Evolutionary conservation across 2,329 filamentous ascomycete genomes (phyloP).

Genomic region (Raffaelea ambrosiae): DNA sequence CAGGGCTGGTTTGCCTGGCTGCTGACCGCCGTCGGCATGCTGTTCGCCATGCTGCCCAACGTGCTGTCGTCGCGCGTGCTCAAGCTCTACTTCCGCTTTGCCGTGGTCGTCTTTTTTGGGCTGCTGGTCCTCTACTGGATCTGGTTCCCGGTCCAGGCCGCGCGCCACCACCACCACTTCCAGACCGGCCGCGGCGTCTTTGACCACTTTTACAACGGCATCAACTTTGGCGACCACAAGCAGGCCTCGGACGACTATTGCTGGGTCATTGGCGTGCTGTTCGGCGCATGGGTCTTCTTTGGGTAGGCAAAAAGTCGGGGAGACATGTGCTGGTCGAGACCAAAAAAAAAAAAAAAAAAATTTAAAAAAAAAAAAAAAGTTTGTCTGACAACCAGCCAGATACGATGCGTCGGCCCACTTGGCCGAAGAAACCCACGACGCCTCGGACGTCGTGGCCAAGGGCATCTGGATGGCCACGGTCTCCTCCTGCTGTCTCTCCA

Average conservation of each 20-base stretch:
- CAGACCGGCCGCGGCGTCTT: conserved; percentile 24
- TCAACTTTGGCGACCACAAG: conserved; percentile 23
- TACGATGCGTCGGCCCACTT: conserved; percentile 28
- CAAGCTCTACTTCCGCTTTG: conserved; percentile 27
- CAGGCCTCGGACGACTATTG: conserved; percentile 26
- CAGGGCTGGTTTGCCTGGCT: conserved; percentile 32
- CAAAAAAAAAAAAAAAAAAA: no score
- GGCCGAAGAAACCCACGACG: conserved; percentile 27
- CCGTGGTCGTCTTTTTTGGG: conserved; percentile 24
- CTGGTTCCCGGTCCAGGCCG: conserved; percentile 27
- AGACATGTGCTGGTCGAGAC: neutral
- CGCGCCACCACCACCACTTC: conserved; percentile 19
- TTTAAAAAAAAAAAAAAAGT: no score
- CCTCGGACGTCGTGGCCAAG: conserved; percentile 25
- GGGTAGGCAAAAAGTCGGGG: conserved; percentile 11
- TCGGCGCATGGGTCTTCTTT: conserved; percentile 27
- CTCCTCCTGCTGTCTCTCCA: conserved; percentile 25
- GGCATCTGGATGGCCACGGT: conserved; percentile 29
- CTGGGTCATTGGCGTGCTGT: conserved; percentile 26
- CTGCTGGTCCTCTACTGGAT: conserved; percentile 27
- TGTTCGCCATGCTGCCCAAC: conserved; percentile 39
- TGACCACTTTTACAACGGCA: conserved; percentile 27
- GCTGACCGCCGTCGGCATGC: conserved; percentile 31
- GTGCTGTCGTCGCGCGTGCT: conserved; percentile 42
- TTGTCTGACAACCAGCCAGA: neutral